phyloP scores from a whole-genome alignment of 2,329 filamentous ascomycete genomes.

The Erysiphe neolycopersici region DNA sequence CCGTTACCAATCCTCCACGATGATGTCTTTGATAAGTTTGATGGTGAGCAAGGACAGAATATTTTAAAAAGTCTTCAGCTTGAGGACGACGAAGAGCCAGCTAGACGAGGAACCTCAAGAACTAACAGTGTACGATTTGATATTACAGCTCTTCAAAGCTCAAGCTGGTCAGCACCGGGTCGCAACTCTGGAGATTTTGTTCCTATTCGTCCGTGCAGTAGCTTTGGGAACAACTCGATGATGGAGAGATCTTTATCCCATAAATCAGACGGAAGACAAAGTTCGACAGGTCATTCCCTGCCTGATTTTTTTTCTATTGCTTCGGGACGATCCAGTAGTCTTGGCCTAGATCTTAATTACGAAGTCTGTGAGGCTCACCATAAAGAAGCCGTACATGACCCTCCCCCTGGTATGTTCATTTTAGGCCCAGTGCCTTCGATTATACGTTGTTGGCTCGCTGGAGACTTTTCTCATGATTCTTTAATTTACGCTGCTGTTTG shows the following conservation, averaged over 20 bases:
- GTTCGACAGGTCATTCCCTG: constrained; percentile 65
- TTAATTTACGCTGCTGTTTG: constrained; percentile 81
- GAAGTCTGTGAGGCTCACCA: constrained; percentile 29
- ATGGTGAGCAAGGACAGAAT: constrained; percentile 55
- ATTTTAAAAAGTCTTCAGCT: constrained; percentile 59
- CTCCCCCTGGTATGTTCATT: constrained; percentile 63
- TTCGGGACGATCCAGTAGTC: constrained; percentile 62
- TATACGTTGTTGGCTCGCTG: constrained; percentile 83
- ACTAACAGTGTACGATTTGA: constrained; percentile 97
- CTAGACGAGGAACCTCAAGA: constrained; percentile 64
- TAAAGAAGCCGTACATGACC: constrained; percentile 36
- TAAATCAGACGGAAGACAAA: constrained; percentile 86
- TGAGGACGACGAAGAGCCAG: constrained; percentile 51
- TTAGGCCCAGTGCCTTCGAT: constrained; percentile 80
- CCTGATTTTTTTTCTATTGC: constrained; percentile 39
- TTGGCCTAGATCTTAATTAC: constrained; percentile 55
- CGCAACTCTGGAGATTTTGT: constrained; percentile 65
- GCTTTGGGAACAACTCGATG: constrained; percentile 52
- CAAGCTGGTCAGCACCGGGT: constrained; percentile 57
- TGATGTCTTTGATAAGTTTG: constrained; percentile 73
- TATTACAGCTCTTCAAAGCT: constrained; percentile 76
- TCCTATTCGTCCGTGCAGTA: constrained; percentile 50
- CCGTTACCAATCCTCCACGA: constrained; percentile 53
- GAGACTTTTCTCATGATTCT: constrained; percentile 67
- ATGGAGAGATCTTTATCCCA: constrained; percentile 81